Percentiles rank a stretch among this genome's conserved stretches.
Evolutionary conservation across 805 yeast species (phyloP).

Genomic region (Saccharomycopsis sp.): DNA sequence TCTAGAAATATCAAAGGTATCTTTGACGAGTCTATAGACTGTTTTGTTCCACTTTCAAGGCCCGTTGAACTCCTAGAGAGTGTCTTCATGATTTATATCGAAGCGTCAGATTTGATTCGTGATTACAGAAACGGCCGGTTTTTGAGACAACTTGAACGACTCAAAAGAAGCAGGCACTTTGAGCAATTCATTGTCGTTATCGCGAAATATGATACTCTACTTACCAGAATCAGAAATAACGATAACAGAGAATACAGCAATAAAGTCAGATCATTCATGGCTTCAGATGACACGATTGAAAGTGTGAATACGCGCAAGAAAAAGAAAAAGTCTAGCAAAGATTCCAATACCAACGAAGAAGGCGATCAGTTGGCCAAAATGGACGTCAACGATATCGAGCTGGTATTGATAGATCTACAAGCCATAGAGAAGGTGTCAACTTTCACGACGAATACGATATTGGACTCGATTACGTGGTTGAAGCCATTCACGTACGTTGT

Average conservation of each 20-base stretch:
- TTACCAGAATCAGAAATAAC: constrained; percentile 9
- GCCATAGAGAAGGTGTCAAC: constrained; percentile 4
- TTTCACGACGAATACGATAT: constrained; percentile 11
- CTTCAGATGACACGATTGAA: not conserved
- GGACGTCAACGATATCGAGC: constrained; percentile 8
- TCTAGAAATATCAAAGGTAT: constrained; percentile 5
- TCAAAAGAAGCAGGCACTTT: constrained; percentile 5
- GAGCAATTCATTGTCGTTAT: constrained; percentile 13
- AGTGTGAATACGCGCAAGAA: not conserved
- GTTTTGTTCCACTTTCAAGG: constrained; percentile 14
- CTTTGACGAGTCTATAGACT: constrained; percentile 4
- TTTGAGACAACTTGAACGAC: constrained; percentile 1
- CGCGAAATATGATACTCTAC: constrained; percentile 6
- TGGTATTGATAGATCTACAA: constrained; percentile 10
- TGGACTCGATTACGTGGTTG: constrained; percentile 15
- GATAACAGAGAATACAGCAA: constrained; percentile 12
- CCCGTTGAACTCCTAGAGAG: constrained; percentile 1
- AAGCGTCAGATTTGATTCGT: constrained; percentile 9
- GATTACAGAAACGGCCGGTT: constrained; percentile 13
- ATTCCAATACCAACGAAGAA: not conserved
- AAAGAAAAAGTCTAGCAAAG: constrained; percentile 5
- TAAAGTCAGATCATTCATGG: constrained; percentile 11
- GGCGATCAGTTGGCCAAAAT: not conserved
- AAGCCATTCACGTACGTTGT: constrained; percentile 12
- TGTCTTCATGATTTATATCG: constrained; percentile 9